A percentile compares a stretch with the other conserved stretches of the same genome.
These are phyloP conservation scores for Suillus clintonianus DNA, from an alignment of 768 basidiomycete species.

Conservation along the genomic window DNA sequence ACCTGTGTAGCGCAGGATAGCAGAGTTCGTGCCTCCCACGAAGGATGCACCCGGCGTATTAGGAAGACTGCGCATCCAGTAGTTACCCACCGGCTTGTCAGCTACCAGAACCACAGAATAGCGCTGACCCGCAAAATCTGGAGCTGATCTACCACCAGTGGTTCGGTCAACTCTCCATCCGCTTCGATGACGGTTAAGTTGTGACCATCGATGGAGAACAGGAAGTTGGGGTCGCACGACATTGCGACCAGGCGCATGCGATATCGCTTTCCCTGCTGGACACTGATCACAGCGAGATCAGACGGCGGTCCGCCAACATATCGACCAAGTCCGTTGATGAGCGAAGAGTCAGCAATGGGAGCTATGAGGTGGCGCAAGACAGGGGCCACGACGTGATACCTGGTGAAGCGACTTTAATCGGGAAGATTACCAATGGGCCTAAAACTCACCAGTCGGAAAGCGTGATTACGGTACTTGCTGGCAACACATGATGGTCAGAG, in stretches of 20 bases:
- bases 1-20: slow-evolving; percentile 52
- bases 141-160: slow-evolving; percentile 41
- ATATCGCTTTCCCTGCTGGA: slow-evolving; percentile 35
- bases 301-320: slow-evolving; percentile 32
- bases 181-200: slow-evolving; percentile 47
- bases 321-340: slow-evolving; percentile 45
- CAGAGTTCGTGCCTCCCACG: slow-evolving; percentile 49
- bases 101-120: slow-evolving; percentile 34
- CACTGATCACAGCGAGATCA: slow-evolving; percentile 37
- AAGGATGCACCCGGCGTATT: slow-evolving; percentile 23
- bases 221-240: slow-evolving; percentile 45
- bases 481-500: not conserved
- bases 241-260: slow-evolving; percentile 38
- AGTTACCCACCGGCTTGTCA: slow-evolving; percentile 33
- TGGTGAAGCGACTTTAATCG: slow-evolving; percentile 1
- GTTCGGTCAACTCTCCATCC: slow-evolving; percentile 41
- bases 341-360: slow-evolving; percentile 27
- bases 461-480: slow-evolving; percentile 44
- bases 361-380: slow-evolving; percentile 19
- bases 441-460: slow-evolving; percentile 38
- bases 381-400: slow-evolving; percentile 21
- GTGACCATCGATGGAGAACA: slow-evolving; percentile 49
- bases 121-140: slow-evolving; percentile 37
- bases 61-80: slow-evolving; percentile 52
- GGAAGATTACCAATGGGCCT: not conserved